phyloP scores from a whole-genome alignment of 2,329 filamentous ascomycete species.

The Colletotrichum tofieldiae region DNA sequence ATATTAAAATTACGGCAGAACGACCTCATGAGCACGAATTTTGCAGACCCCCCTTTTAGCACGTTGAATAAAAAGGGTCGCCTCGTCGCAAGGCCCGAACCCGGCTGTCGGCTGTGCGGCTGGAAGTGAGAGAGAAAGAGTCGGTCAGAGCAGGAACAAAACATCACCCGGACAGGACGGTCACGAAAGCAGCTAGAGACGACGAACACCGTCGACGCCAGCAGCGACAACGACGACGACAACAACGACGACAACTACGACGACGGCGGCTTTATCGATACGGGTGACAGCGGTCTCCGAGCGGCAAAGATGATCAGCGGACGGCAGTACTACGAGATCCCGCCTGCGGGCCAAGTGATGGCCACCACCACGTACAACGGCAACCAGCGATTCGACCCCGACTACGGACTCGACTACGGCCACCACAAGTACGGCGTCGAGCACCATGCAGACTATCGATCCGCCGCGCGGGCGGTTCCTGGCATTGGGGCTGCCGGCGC shows the following conservation, averaged over 20 bases:
- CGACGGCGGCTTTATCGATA: background rate
- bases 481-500: conserved; percentile 8
- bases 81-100: background rate
- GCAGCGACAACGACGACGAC: background rate
- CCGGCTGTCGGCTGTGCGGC: conserved; percentile 8
- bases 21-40: conserved; percentile 35
- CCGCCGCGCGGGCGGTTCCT: conserved; percentile 17
- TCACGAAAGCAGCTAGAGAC: background rate
- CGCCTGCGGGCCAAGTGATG: conserved; percentile 22
- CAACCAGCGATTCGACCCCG: conserved; percentile 37
- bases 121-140: conserved; percentile 12
- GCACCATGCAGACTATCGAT: conserved; percentile 7
- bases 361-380: conserved; percentile 9
- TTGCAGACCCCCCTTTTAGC: conserved; percentile 18
- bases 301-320: conserved; percentile 33
- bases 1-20: conserved; percentile 43
- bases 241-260: background rate
- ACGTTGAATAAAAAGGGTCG: conserved; percentile 25
- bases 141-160: conserved; percentile 16
- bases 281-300: background rate
- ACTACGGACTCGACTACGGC: conserved; percentile 23
- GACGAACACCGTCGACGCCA: background rate
- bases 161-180: background rate
- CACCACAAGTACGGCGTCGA: conserved; percentile 22
- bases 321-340: conserved; percentile 38